These are phyloP conservation scores for Hibiscus trionum DNA, from an alignment of 345 rosid species.

Conservation along the genomic window DNA sequence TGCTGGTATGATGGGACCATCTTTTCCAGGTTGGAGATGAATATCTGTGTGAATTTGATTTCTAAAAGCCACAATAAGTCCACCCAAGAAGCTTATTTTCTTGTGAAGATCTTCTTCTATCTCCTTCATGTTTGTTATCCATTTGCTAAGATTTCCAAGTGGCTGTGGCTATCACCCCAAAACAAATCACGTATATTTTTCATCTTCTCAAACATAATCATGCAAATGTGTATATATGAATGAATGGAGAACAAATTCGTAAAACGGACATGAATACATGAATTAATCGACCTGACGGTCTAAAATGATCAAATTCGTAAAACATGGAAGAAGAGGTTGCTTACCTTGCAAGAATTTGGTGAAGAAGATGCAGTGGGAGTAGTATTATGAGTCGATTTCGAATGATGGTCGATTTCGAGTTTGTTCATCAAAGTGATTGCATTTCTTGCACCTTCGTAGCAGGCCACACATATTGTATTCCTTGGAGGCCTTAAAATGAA, in stretches of 20 bases:
- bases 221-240: not conserved
- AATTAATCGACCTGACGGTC: too few species aligned
- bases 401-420: conserved; percentile 31
- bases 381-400: conserved; percentile 7
- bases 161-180: conserved; percentile 27
- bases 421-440: conserved; percentile 46
- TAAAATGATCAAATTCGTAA: too few species aligned
- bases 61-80: conserved; percentile 36
- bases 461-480: conserved; percentile 69
- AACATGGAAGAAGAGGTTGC: conserved; percentile 16
- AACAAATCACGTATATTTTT: not conserved
- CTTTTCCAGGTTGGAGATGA: conserved; percentile 43
- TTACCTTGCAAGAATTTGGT: conserved; percentile 57
- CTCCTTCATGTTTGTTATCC: conserved; percentile 60
- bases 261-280: not conserved
- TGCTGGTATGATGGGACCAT: conserved; percentile 50
- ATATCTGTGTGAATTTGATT: conserved; percentile 61
- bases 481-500: conserved; percentile 71
- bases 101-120: conserved; percentile 48
- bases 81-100: conserved; percentile 53
- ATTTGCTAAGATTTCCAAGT: conserved; percentile 48
- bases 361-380: conserved; percentile 14
- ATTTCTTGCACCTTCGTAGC: conserved; percentile 64
- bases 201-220: not conserved
- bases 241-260: not conserved